A percentile compares a stretch with the other conserved stretches of the same genome.
Conservation (phyloP, 2,329 filamentous ascomycete species). For the Leptodontidium sp. region DNA sequence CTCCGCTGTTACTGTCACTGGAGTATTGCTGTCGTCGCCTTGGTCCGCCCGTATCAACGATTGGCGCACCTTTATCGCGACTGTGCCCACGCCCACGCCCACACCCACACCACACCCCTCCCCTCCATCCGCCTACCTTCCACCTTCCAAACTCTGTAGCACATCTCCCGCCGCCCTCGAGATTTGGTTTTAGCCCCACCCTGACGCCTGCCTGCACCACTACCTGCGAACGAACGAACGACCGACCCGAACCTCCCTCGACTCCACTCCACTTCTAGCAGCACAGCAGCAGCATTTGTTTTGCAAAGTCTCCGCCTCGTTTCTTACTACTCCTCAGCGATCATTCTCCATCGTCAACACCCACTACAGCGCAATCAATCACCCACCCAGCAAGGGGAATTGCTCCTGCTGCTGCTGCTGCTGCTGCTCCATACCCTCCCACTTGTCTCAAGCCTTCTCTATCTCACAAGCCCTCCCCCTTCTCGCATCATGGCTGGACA, state of each 20-base stretch:
- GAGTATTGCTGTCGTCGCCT: neutral
- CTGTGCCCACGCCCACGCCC: too few relatives aligned
- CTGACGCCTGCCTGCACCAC: too few relatives aligned
- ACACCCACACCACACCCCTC: neutral
- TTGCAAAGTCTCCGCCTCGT: slow-evolving; percentile 21
- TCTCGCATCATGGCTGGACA: slow-evolving; percentile 36
- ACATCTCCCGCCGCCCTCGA: slow-evolving; percentile 13
- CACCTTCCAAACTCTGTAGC: slow-evolving; percentile 9
- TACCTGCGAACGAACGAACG: slow-evolving; percentile 1
- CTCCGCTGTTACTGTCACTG: neutral
- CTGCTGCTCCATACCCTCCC: slow-evolving; percentile 1
- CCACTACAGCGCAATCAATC: slow-evolving; percentile 15
- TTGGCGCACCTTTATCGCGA: slow-evolving; percentile 15
- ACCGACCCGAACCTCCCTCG: slow-evolving; percentile 29
- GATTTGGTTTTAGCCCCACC: neutral
- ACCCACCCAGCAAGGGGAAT: slow-evolving; percentile 21
- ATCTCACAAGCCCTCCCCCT: neutral
- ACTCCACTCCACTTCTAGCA: neutral
- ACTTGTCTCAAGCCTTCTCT: slow-evolving; percentile 14
- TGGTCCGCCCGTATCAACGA: neutral
- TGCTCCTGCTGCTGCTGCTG: slow-evolving; percentile 18
- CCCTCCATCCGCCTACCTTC: neutral
- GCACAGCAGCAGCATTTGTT: slow-evolving; percentile 16
- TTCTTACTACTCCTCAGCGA: slow-evolving; percentile 30
- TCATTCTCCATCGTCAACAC: slow-evolving; percentile 21